Evolutionary conservation across 306 rosid species (phyloP).

Genomic region (Dryas drummondii): DNA sequence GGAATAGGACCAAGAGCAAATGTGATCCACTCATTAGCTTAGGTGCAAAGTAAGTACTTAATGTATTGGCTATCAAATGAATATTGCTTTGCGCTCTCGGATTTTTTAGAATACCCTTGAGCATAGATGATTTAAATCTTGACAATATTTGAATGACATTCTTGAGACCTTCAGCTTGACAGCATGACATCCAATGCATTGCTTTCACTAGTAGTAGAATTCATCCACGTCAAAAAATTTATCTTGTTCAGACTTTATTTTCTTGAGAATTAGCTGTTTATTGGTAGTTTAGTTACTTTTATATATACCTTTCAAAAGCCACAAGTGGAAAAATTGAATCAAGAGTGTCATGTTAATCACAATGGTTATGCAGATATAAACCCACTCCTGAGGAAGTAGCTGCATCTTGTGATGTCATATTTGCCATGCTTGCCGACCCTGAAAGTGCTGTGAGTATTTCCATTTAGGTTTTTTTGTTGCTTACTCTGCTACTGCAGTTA

Average conservation of each 20-base stretch:
- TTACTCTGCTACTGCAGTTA: conserved; percentile 13
- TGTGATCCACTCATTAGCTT: conserved; percentile 78
- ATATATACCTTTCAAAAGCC: conserved; percentile 16
- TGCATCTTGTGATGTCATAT: conserved; percentile 89
- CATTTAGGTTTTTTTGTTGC: not conserved
- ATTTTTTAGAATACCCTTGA: not conserved
- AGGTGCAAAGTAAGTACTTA: conserved; percentile 75
- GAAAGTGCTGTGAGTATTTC: conserved; percentile 82
- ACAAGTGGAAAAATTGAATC: not conserved
- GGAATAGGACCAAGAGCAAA: conserved; percentile 94
- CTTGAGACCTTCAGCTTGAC: not conserved
- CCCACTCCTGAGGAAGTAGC: conserved; percentile 85
- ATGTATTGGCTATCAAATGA: not conserved
- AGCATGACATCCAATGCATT: not conserved
- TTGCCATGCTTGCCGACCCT: conserved; percentile 99
- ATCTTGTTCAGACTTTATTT: not conserved
- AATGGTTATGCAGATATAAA: conserved; percentile 60
- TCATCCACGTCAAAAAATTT: not conserved
- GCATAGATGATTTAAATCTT: not conserved
- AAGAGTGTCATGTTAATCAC: conserved; percentile 14
- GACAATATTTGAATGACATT: not conserved
- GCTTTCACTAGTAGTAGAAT: not conserved
- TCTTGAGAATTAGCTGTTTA: not conserved
- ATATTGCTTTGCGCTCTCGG: not conserved
- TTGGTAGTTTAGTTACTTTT: not conserved